phyloP scores from a whole-genome alignment of 2,329 filamentous ascomycete species.

The Monilinia aucupariae region DNA sequence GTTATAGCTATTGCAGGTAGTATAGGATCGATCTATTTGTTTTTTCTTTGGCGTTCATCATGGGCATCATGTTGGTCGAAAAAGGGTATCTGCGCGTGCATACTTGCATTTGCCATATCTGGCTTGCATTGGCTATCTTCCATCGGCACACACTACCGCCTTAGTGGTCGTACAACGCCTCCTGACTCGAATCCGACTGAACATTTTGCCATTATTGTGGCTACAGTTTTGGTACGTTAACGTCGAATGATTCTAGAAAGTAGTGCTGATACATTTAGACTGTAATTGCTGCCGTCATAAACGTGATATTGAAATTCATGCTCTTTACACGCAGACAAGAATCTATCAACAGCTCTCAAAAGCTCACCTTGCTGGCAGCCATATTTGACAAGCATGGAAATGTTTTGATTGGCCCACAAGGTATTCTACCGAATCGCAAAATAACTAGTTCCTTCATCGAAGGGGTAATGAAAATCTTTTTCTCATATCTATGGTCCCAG shows the following conservation, averaged over 20 bases:
- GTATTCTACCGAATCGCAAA: slow-evolving; percentile 64
- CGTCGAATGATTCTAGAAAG: not conserved
- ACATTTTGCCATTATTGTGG: slow-evolving; percentile 21
- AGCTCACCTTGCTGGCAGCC: slow-evolving; percentile 52
- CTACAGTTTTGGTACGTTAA: slow-evolving; percentile 26
- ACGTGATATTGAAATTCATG: slow-evolving; percentile 50
- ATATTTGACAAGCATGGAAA: slow-evolving; percentile 63
- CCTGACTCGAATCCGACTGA: slow-evolving; percentile 4
- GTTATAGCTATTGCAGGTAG: slow-evolving; percentile 69
- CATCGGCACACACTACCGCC: slow-evolving; percentile 61
- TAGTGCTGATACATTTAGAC: slow-evolving; percentile 42
- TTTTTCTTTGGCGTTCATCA: slow-evolving; percentile 68
- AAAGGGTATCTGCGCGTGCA: slow-evolving; percentile 56
- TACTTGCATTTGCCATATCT: slow-evolving; percentile 69
- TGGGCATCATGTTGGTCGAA: slow-evolving; percentile 81
- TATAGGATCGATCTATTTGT: slow-evolving; percentile 61
- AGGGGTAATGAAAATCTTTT: slow-evolving; percentile 41
- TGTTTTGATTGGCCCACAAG: slow-evolving; percentile 64
- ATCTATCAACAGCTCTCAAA: slow-evolving; percentile 41
- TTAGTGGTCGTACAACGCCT: slow-evolving; percentile 42
- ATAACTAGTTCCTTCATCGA: slow-evolving; percentile 75
- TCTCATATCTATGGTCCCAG: too few species aligned
- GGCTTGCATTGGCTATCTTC: slow-evolving; percentile 85
- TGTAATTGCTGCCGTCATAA: slow-evolving; percentile 53
- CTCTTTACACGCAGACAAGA: slow-evolving; percentile 36